Conservation (phyloP, 495 filamentous ascomycete species). For the Bacidia gigantensis region DNA sequence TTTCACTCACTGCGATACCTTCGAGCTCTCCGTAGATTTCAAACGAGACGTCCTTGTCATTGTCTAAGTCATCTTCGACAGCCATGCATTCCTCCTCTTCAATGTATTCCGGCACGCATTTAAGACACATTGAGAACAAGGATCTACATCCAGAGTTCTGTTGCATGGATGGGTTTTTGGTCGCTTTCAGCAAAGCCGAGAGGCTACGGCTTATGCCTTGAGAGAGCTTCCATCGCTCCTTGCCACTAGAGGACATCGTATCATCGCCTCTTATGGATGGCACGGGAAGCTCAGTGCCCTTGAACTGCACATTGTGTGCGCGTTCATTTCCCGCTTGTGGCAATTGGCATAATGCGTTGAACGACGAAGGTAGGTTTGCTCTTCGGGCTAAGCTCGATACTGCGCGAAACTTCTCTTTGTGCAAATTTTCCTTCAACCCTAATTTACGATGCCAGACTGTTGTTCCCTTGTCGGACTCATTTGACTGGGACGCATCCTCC, state of each 20-base stretch:
- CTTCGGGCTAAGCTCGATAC: background rate
- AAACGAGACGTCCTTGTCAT: slow-evolving; percentile 25
- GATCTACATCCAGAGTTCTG: slow-evolving; percentile 30
- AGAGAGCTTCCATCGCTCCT: slow-evolving; percentile 2
- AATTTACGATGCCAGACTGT: background rate
- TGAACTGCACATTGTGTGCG: background rate
- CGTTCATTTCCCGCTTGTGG: background rate
- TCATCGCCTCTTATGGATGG: too few species aligned
- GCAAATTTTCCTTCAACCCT: background rate
- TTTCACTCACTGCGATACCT: slow-evolving; percentile 35
- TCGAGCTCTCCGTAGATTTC: slow-evolving; percentile 56
- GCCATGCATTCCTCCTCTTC: slow-evolving; percentile 40
- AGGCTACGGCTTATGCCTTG: slow-evolving; percentile 1
- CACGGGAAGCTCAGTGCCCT: background rate
- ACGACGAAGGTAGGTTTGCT: background rate
- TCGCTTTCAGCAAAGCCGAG: slow-evolving; percentile 1
- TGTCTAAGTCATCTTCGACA: slow-evolving; percentile 36
- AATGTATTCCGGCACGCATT: slow-evolving; percentile 51
- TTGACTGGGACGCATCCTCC: background rate
- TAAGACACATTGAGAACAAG: slow-evolving; percentile 50
- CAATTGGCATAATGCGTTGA: background rate
- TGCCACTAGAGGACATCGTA: background rate
- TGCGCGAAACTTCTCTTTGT: background rate
- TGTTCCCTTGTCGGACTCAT: background rate
- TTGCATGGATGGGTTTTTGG: background rate